Base-by-base conservation (phyloP, 345 rosid genomes). In the Salix suchowensis region DNA sequence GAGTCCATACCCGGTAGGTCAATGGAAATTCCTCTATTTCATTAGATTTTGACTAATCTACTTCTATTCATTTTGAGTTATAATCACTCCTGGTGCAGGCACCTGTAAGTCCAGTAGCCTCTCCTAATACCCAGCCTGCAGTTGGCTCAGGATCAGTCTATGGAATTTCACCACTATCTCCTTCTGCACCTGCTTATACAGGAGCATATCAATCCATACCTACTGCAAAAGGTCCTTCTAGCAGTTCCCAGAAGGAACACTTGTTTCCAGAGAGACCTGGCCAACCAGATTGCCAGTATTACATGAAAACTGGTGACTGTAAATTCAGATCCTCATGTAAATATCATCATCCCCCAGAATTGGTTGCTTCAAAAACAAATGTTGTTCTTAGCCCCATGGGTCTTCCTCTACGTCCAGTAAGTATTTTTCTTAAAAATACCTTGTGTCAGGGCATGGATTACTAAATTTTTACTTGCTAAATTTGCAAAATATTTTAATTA, bases 251-350 rank as follows among this genome's bases (percentile, higher is more conserved):
- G 85, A 89, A 80, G 82, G 98, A 92, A 39, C 86, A 78, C 18
- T 60, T 78, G 42, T 94, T 89, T 87, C 99, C 99, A 4, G 93
- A 91, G 74, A 88, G 97, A 80, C 97, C 90, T 37, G 97, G 92
- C 74, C 92, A 93, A 65, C 97, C 91, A 3, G 97, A 93, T 70
- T 93, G 99, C 85, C 97, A 86, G 73, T 85, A 89, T 85, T 96
- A 85, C 86, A 70, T 92, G 88, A 96, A 87, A 86, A 96, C 94
- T 6, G 94, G 98, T 26, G 91, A 91, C 21, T 96, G 99, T 86
- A 93, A 86, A 87, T 93, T 83, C 34, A 95, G 97, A 76, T 85
- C 94, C 40, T 89, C 91, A 0, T 93, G 99, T 88, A 92, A 83
- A 89, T 96, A 86, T 81, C 97, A 96, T 87, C 99, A 96, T 79